Percentiles rank a stretch among this genome's conserved stretches.
Conservation (phyloP, 148 eudicot genomes). For the Chenopodium suecicum region DNA sequence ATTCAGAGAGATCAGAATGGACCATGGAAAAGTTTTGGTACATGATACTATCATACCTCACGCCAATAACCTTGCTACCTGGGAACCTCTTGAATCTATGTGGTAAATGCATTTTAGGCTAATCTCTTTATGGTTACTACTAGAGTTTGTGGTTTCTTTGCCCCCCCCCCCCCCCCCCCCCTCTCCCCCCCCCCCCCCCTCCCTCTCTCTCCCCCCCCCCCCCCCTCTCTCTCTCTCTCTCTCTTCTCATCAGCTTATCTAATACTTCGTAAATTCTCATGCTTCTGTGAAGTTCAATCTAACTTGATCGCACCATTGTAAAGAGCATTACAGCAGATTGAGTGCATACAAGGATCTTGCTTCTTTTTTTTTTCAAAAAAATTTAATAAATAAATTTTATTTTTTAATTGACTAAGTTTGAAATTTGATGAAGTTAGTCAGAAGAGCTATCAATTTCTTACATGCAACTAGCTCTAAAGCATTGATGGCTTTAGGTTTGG, state of each 20-base stretch:
- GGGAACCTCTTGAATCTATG: slow-evolving; percentile 39
- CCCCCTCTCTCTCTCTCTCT: too few relatives aligned
- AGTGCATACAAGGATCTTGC: neutral
- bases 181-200: too few relatives aligned
- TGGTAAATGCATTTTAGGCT: slow-evolving; percentile 19
- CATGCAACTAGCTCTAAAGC: neutral
- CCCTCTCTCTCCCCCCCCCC: too few relatives aligned
- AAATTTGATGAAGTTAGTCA: neutral
- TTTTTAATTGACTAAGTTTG: neutral
- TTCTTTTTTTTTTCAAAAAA: too few relatives aligned
- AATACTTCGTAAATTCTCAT: neutral
- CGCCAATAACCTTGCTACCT: slow-evolving; percentile 35
- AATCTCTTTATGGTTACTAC: neutral
- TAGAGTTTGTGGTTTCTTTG: neutral
- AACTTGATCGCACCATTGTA: neutral
- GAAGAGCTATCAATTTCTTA: neutral
- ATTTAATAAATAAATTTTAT: too few relatives aligned
- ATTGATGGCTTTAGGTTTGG: neutral
- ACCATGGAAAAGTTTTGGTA: neutral
- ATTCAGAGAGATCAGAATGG: slow-evolving; percentile 28
- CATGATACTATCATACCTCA: slow-evolving; percentile 24
- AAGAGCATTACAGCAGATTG: neutral
- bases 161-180: too few relatives aligned
- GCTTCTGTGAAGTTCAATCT: neutral
- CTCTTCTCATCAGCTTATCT: too few relatives aligned